Evolutionary conservation across 805 yeast genomes (phyloP).

Genomic region (Wickerhamomyces bisporus): DNA sequence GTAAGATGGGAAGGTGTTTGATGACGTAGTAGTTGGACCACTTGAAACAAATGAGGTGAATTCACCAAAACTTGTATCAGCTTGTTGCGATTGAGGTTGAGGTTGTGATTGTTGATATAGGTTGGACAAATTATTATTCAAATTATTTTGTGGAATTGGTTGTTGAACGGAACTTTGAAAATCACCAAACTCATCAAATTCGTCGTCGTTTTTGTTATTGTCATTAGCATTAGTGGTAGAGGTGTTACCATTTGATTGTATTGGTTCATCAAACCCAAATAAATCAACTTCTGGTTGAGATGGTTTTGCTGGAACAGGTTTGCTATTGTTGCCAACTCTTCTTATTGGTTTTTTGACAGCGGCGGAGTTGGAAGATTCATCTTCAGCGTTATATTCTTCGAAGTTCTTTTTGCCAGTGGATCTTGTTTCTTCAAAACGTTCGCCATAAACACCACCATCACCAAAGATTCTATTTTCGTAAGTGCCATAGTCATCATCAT

Average conservation of each 20-base stretch:
- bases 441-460: conserved; percentile 68
- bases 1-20: conserved; percentile 5
- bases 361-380: conserved; percentile 19
- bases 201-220: conserved; percentile 58
- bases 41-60: conserved; percentile 18
- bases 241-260: conserved; percentile 7
- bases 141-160: conserved; percentile 13
- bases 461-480: conserved; percentile 54
- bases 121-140: conserved; percentile 26
- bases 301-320: conserved; percentile 27
- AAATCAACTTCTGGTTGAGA: conserved; percentile 39
- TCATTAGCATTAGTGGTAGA: background rate
- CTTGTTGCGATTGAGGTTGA: conserved; percentile 9
- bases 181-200: conserved; percentile 79
- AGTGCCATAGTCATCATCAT: conserved; percentile 44
- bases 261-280: conserved; percentile 38
- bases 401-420: conserved; percentile 38
- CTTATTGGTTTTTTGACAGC: conserved; percentile 30
- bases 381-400: conserved; percentile 57
- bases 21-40: conserved; percentile 10
- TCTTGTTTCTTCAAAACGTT: conserved; percentile 56
- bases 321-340: conserved; percentile 26
- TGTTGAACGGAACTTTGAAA: conserved; percentile 57
- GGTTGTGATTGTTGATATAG: conserved; percentile 24
- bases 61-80: conserved; percentile 20